Evolutionary conservation across 2,329 filamentous ascomycete species (phyloP).

Genomic region (Trichoderma harzianum): DNA sequence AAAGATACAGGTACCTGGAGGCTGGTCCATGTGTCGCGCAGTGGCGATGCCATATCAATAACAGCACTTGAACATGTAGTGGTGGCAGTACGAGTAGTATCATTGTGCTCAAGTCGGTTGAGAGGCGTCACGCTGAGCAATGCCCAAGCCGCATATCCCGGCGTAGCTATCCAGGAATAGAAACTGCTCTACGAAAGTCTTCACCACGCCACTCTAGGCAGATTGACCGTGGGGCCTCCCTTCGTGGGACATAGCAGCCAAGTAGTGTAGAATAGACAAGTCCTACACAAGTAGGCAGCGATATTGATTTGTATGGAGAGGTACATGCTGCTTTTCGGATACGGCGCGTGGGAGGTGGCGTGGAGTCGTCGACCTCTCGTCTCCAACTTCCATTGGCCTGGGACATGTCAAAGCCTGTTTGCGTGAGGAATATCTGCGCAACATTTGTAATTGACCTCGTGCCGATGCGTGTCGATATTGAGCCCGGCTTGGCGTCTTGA

Average conservation of each 20-base stretch:
- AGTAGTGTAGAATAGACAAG: background rate
- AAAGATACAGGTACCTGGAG: background rate
- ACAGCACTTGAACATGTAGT: background rate
- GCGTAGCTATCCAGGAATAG: background rate
- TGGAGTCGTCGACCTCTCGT: background rate
- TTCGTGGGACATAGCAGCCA: background rate
- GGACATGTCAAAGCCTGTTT: background rate
- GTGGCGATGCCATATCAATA: background rate
- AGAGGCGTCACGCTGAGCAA: background rate
- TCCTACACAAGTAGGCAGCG: background rate
- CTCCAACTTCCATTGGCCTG: background rate
- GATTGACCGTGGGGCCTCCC: background rate
- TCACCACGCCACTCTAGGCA: background rate
- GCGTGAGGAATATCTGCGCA: background rate
- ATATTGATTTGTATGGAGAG: background rate
- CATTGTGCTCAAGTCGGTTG: background rate
- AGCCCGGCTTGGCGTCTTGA: slow-evolving; percentile 5
- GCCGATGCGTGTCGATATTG: background rate
- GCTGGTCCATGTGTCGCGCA: background rate
- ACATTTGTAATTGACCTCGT: background rate
- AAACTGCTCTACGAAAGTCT: background rate
- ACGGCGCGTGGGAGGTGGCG: background rate
- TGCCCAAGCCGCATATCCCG: background rate
- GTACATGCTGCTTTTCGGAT: background rate
- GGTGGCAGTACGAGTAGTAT: background rate